These are phyloP conservation scores for Prinsepia uniflora DNA, from an alignment of 306 rosid genomes.

Conservation along the genomic window DNA sequence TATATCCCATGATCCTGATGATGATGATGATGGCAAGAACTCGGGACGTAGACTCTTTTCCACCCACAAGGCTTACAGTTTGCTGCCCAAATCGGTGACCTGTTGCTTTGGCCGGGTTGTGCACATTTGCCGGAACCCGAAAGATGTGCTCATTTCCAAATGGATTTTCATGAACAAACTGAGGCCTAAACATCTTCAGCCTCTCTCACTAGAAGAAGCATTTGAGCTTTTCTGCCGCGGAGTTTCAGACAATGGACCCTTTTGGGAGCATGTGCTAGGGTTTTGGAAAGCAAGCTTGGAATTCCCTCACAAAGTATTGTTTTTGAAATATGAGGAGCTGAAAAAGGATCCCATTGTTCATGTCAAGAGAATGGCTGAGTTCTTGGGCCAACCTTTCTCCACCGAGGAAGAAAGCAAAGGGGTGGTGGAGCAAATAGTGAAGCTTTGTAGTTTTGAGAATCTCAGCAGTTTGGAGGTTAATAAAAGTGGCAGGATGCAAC, in stretches of 20 bases:
- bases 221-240: constrained; percentile 39
- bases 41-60: background rate
- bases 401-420: constrained; percentile 32
- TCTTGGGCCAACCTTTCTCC: constrained; percentile 34
- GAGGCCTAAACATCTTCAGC: background rate
- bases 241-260: constrained; percentile 28
- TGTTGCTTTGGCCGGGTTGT: background rate
- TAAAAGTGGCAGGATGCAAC: background rate
- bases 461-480: constrained; percentile 38
- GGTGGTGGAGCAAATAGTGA: constrained; percentile 23
- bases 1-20: background rate
- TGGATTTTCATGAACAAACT: constrained; percentile 21
- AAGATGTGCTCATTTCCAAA: constrained; percentile 33
- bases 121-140: constrained; percentile 39
- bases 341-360: constrained; percentile 7
- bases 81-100: background rate
- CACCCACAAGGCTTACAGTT: background rate
- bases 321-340: constrained; percentile 42
- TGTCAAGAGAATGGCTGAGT: constrained; percentile 26
- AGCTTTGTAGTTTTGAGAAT: constrained; percentile 37
- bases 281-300: constrained; percentile 40
- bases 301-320: constrained; percentile 31
- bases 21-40: background rate
- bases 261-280: constrained; percentile 36
- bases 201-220: background rate